Evolutionary conservation across 129 eudicot species (phyloP), one percentile per base, ranked within the genome.

Genomic region (Flaveria bidentis): DNA sequence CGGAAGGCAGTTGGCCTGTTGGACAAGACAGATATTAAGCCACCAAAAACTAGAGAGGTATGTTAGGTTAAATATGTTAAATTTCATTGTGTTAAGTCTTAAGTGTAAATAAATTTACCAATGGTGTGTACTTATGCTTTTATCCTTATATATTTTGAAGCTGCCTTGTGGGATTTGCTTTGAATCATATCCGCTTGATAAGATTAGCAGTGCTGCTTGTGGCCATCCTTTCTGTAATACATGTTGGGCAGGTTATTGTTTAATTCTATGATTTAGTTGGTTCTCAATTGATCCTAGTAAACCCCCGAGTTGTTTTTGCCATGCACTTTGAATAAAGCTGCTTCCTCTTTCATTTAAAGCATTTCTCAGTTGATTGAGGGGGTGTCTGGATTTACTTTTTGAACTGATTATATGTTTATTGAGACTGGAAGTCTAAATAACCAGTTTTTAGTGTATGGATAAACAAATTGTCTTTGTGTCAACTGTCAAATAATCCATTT

Each of bases 141-240:
- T 46, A 14, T 26, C 25, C 22, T 23, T 52, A 9, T 69, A 15
- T 71, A 36, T 82, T 60, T 77, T 76, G 80, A 87, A 94, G 98
- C 82, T 87, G 76, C 80, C 78, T 17, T 94, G 99, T 81, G 97
- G 96, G 65, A 89, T 94, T 80, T 94, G 99, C 82, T 94, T 94
- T 58, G 99, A 94, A 62, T 66, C 73, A 69, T 84, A 51, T 87
- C 68, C 86, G 42, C 56, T 49, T 70, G 88, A 83, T 57, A 62
- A 47, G 50, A 88, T 85, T 17, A 79, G 76, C 28, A 47, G 88
- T 47, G 89, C 89, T 71, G 92, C 87, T 16, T 94, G 99, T 78
- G 89, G 86, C 50, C 99, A 94, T 82, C 97, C 96, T 30, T 94
- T 85, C 66, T 94, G 99, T 80, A 71, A 69, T 28, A 51, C 92